phyloP scores from a whole-genome alignment of 164 flowering plant species.

The Vitis rupestris region DNA sequence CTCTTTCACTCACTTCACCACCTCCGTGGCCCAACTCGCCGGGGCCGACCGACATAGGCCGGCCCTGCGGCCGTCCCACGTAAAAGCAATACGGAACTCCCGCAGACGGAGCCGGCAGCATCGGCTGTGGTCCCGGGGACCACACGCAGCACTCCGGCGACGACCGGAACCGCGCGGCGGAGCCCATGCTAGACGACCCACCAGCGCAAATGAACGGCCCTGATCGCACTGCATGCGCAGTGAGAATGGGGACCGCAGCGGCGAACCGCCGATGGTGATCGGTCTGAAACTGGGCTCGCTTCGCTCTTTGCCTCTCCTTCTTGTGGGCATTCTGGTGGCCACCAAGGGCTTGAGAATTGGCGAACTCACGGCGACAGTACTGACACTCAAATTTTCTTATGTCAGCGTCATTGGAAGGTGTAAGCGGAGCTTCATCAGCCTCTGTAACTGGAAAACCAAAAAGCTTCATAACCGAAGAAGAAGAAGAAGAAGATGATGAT shows the following conservation, averaged over 20 bases:
- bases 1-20: neutral
- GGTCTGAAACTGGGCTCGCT: constrained; percentile 34
- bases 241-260: constrained; percentile 17
- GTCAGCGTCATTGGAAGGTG: constrained; percentile 7
- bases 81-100: constrained; percentile 22
- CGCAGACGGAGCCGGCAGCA: constrained; percentile 18
- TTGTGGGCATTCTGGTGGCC: constrained; percentile 74
- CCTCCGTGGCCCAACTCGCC: no score
- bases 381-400: constrained; percentile 46
- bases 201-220: constrained; percentile 19
- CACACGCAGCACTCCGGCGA: no score
- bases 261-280: constrained; percentile 24
- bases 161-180: constrained; percentile 21
- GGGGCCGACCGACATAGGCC: no score
- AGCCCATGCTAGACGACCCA: neutral
- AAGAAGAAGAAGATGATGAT: neutral
- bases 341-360: constrained; percentile 63
- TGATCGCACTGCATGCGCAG: constrained; percentile 23
- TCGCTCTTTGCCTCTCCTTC: constrained; percentile 43
- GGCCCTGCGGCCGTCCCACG: constrained; percentile 16
- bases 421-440: constrained; percentile 3
- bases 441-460: constrained; percentile 40
- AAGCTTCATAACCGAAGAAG: constrained; percentile 30
- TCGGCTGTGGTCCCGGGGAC: constrained; percentile 5
- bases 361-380: constrained; percentile 46